These are phyloP conservation scores for Suhomyces atakaporum DNA, from an alignment of 1,139 yeast species.

Conservation along the genomic window DNA sequence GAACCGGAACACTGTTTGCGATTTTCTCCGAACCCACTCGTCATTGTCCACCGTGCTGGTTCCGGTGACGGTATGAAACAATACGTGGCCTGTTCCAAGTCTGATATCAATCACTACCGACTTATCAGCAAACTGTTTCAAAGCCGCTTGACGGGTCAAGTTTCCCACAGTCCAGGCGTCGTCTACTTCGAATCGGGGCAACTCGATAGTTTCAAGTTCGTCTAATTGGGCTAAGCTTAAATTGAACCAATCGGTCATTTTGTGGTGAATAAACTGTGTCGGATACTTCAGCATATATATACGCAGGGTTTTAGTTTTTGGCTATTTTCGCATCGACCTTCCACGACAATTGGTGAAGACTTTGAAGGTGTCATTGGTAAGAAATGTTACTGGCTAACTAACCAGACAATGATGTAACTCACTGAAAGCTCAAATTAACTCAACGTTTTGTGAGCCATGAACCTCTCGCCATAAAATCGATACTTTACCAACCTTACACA, in stretches of 20 bases:
- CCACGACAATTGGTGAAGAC: no score
- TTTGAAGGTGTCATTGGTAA: no score
- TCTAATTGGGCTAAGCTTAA: constrained; percentile 5
- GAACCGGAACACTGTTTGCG: constrained; percentile 51
- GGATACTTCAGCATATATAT: no score
- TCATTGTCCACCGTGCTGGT: constrained; percentile 55
- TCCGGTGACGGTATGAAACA: constrained; percentile 52
- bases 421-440: no score
- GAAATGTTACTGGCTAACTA: no score
- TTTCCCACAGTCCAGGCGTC: constrained; percentile 43
- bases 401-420: no score
- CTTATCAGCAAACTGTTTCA: constrained; percentile 22
- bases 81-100: constrained; percentile 48
- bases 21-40: constrained; percentile 59
- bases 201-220: constrained; percentile 15
- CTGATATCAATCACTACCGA: constrained; percentile 56
- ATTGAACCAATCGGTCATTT: constrained; percentile 3
- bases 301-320: no score
- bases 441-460: no score
- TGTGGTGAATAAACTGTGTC: background rate
- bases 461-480: no score
- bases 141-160: constrained; percentile 31
- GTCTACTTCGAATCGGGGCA: constrained; percentile 29
- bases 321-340: no score
- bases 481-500: no score